A percentile compares a stretch with the other conserved stretches of the same genome.
Evolutionary conservation across 495 filamentous ascomycete species (phyloP).

Genomic region (Trichoderma erinaceum): DNA sequence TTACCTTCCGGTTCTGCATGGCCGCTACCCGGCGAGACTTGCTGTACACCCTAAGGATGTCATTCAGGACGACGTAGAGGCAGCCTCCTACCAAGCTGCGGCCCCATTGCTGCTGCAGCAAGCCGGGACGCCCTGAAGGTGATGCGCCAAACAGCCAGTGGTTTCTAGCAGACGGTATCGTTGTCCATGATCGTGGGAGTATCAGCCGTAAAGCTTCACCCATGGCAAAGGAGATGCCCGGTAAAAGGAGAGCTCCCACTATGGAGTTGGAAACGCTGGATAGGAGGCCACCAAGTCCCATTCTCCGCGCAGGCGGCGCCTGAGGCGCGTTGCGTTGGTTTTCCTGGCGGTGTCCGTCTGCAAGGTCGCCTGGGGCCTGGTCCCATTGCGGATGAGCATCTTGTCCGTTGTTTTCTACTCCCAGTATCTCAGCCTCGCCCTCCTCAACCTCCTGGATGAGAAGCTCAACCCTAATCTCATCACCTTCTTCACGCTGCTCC

Average conservation of each 20-base stretch:
- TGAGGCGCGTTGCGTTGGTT: conserved; percentile 23
- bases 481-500: neutral
- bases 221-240: conserved; percentile 45
- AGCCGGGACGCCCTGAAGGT: conserved; percentile 31
- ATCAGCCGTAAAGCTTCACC: conserved; percentile 59
- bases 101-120: conserved; percentile 71
- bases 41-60: conserved; percentile 67
- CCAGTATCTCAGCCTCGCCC: neutral
- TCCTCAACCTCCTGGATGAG: conserved; percentile 26
- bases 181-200: conserved; percentile 59
- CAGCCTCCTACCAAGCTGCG: conserved; percentile 75
- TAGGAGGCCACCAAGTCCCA: conserved; percentile 12
- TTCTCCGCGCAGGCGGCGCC: conserved; percentile 15
- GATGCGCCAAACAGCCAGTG: conserved; percentile 3
- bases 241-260: conserved; percentile 36
- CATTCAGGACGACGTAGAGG: conserved; percentile 69
- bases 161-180: conserved; percentile 26
- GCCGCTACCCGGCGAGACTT: conserved; percentile 67
- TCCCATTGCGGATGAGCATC: conserved; percentile 2
- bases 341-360: conserved; percentile 6
- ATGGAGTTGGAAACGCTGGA: conserved; percentile 29
- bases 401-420: conserved; percentile 13
- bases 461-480: conserved; percentile 6
- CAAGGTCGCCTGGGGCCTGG: conserved; percentile 31
- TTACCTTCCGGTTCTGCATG: conserved; percentile 57